Percentiles rank a stretch among this genome's conserved stretches.
Conservation (phyloP, 805 yeast species). For the Wickerhamiella brachini region DNA sequence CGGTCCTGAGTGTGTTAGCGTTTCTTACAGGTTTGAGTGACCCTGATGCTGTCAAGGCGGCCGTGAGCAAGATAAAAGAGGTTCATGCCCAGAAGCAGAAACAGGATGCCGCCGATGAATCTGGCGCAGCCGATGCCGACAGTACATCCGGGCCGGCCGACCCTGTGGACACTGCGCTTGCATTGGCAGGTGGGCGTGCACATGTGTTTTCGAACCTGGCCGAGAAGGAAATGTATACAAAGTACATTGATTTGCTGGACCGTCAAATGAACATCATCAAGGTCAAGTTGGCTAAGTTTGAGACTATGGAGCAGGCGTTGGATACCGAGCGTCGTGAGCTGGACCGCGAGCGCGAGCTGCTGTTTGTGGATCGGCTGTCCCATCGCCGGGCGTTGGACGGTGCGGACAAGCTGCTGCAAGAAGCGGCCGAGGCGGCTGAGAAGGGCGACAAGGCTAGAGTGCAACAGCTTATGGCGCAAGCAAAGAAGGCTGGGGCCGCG, state of each 20-base stretch:
- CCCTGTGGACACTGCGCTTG: conserved; percentile 43
- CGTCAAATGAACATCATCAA: conserved; percentile 65
- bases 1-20: conserved; percentile 83
- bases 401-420: conserved; percentile 39
- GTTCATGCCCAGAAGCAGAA: conserved; percentile 20
- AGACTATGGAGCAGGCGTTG: conserved; percentile 45
- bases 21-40: conserved; percentile 78
- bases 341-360: conserved; percentile 29
- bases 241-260: conserved; percentile 50
- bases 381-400: conserved; percentile 43
- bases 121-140: too few relatives aligned
- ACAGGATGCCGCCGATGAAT: too few relatives aligned
- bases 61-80: conserved; percentile 37
- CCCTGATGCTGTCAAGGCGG: conserved; percentile 72
- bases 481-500: conserved; percentile 3
- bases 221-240: conserved; percentile 35
- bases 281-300: conserved; percentile 51
- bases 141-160: conserved; percentile 3
- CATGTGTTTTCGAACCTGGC: conserved; percentile 16
- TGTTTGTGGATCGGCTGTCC: conserved; percentile 56
- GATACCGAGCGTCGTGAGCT: conserved; percentile 32
- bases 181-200: conserved; percentile 38
- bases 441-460: conserved; percentile 12
- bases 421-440: conserved; percentile 29
- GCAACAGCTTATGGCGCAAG: conserved; percentile 18